Conservation (phyloP, 2,329 filamentous ascomycete genomes). For the Ascochyta lentis region DNA sequence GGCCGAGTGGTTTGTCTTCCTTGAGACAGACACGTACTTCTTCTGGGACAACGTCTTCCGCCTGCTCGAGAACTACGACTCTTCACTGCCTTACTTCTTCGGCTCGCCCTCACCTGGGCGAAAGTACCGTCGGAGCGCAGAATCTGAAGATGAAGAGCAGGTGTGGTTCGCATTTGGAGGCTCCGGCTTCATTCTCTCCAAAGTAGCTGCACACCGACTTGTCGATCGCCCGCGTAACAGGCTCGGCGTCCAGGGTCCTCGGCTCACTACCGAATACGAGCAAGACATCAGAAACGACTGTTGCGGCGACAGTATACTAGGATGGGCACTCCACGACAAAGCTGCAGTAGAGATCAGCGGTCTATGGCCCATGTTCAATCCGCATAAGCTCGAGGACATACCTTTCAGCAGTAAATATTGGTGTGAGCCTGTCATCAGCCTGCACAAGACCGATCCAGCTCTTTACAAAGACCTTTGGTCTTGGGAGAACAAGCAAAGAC, state of each 20-base stretch:
- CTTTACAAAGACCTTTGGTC: conserved; percentile 55
- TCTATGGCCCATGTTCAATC: conserved; percentile 50
- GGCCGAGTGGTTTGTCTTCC: conserved; percentile 30
- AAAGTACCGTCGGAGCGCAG: conserved; percentile 21
- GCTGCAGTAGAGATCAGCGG: conserved; percentile 29
- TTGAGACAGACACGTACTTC: conserved; percentile 32
- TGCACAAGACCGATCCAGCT: conserved; percentile 40
- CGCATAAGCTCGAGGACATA: conserved; percentile 43
- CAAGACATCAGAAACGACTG: conserved; percentile 47
- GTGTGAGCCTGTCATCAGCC: conserved; percentile 47
- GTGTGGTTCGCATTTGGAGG: conserved; percentile 49
- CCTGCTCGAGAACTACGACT: conserved; percentile 41
- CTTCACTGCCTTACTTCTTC: conserved; percentile 37
- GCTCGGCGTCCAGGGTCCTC: conserved; percentile 15
- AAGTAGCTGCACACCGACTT: conserved; percentile 56
- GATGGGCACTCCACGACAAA: conserved; percentile 30
- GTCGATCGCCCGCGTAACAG: conserved; percentile 46
- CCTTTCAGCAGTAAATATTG: conserved; percentile 44
- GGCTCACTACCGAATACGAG: conserved; percentile 19
- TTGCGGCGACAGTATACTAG: conserved; percentile 36
- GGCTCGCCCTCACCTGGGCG: conserved; percentile 34
- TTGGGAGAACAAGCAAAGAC: conserved; percentile 44
- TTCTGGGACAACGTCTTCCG: conserved; percentile 39
- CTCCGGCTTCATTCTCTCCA: conserved; percentile 46
- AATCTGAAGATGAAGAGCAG: conserved; percentile 45